Evolutionary conservation across 352 stramenopile genomes (phyloP).

Genomic region (Phytophthora quininea): DNA sequence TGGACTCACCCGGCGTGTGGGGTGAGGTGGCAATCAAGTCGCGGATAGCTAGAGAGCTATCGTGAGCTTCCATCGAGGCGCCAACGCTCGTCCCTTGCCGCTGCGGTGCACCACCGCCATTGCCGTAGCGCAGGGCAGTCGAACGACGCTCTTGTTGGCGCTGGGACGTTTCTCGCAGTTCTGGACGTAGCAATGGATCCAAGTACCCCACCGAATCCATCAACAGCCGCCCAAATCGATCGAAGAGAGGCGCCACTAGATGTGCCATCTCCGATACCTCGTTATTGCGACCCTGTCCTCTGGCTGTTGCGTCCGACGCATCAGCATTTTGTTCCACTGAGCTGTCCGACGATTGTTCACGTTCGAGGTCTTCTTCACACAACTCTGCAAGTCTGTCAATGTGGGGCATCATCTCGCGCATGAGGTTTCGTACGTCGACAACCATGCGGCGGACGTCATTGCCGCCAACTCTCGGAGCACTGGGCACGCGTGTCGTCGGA

Average conservation of each 20-base stretch:
- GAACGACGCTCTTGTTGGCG: slow-evolving; percentile 39
- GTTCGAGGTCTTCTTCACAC: slow-evolving; percentile 49
- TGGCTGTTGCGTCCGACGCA: neutral
- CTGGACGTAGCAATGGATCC: slow-evolving; percentile 63
- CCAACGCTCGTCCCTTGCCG: slow-evolving; percentile 19
- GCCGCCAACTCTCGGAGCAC: slow-evolving; percentile 49
- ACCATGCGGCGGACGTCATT: slow-evolving; percentile 58
- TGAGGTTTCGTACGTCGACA: slow-evolving; percentile 61
- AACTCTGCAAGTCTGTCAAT: slow-evolving; percentile 67
- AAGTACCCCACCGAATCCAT: slow-evolving; percentile 69
- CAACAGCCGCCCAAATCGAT: slow-evolving; percentile 78
- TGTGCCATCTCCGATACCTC: slow-evolving; percentile 73
- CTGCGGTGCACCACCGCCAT: slow-evolving; percentile 6
- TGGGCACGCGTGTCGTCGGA: slow-evolving; percentile 58
- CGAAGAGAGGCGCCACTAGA: slow-evolving; percentile 75
- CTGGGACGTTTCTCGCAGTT: slow-evolving; percentile 49
- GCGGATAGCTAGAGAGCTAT: slow-evolving; percentile 60
- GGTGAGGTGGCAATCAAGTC: slow-evolving; percentile 66
- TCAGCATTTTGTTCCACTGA: slow-evolving; percentile 4
- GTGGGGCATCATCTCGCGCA: slow-evolving; percentile 76
- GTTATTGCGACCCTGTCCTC: slow-evolving; percentile 14
- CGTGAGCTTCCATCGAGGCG: slow-evolving; percentile 41
- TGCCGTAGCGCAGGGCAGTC: slow-evolving; percentile 15
- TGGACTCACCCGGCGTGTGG: slow-evolving; percentile 28
- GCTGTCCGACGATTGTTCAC: slow-evolving; percentile 10